Evolutionary conservation across 2,329 filamentous ascomycete species (phyloP), one percentile per base, ranked within the genome.

Genomic region (Ilyonectria destructans): DNA sequence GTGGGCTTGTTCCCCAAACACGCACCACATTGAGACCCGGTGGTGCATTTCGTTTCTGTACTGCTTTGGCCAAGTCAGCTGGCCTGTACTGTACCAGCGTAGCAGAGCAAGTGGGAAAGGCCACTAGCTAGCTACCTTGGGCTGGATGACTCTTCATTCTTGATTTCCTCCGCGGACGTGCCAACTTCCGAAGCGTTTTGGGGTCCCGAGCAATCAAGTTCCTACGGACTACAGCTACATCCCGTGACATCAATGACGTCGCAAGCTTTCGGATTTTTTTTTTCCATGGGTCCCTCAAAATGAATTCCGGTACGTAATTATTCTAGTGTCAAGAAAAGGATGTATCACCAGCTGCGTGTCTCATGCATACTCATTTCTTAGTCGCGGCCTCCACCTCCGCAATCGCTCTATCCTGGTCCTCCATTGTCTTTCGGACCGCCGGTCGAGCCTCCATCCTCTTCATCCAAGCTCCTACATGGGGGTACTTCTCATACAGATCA

Each of bases 401-500:
- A 49, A 49, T 49, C 46, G 46, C 46, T 23, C 46, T 21, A 23
- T 49, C 46, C 46, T 49, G 46, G 23, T 49, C 46, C n/a, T 26
- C 54, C 33, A 57, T 8, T 13, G 33, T 29, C 54, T 57, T 57
- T 43, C 15, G 12, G 19, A 57, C 54, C 21, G 54, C n/a, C 31
- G 31, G 31, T n/a, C 54, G 17, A 29, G 31, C 31, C 35, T 29
- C 31, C 31, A 57, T 23, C 35, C 54, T 37, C 33, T 43, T 43
- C 54, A 57, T 23, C 54, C 54, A 57, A 12, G 54, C 54, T 19
- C n/a, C 19, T 6, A 40, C n/a, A 43, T 57, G 17, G 10, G 54
- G 19, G n/a, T 57, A 40, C 31, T 57, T 33, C 54, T 57, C 35
- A 26, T 31, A 54, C 51, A 35, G 4, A 54, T 54, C 51, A 29